These are phyloP conservation scores for Falciphora oryzae DNA, from an alignment of 2,329 filamentous ascomycete genomes.

Conservation along the genomic window DNA sequence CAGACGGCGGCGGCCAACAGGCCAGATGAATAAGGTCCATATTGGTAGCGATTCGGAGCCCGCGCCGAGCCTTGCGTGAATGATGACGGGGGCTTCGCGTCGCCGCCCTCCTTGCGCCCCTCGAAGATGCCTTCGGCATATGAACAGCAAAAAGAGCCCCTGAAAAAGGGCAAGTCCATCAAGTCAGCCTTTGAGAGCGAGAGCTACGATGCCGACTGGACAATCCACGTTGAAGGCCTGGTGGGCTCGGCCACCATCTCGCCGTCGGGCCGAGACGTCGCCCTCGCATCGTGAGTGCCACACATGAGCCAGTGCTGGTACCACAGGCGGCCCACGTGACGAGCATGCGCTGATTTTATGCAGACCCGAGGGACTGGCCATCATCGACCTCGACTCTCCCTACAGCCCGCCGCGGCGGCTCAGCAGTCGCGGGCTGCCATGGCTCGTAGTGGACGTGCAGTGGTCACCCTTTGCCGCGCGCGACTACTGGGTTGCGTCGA, in stretches of 20 bases:
- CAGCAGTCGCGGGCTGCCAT: slow-evolving; percentile 76
- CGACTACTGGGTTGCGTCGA: slow-evolving; percentile 91
- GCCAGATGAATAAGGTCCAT: too few relatives aligned
- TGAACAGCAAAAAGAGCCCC: slow-evolving; percentile 36
- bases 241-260: slow-evolving; percentile 92
- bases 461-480: slow-evolving; percentile 90
- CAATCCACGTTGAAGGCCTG: slow-evolving; percentile 72
- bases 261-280: slow-evolving; percentile 83
- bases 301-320: slow-evolving; percentile 22
- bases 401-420: slow-evolving; percentile 82
- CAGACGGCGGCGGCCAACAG: too few relatives aligned
- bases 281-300: slow-evolving; percentile 65
- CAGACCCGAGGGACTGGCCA: slow-evolving; percentile 77
- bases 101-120: not conserved
- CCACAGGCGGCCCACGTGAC: not conserved
- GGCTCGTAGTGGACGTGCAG: slow-evolving; percentile 92
- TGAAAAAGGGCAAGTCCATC: slow-evolving; percentile 53
- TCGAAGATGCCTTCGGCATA: slow-evolving; percentile 39
- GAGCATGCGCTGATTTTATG: not conserved
- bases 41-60: too few relatives aligned
- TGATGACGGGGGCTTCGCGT: too few relatives aligned
- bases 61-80: too few relatives aligned
- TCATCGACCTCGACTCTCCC: slow-evolving; percentile 86
- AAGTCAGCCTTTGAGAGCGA: slow-evolving; percentile 75
- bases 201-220: slow-evolving; percentile 79